A percentile compares a stretch with the other conserved stretches of the same genome.
These are phyloP conservation scores for Akanthomyces lecanii DNA, from an alignment of 2,329 filamentous ascomycete species.

Conservation along the genomic window DNA sequence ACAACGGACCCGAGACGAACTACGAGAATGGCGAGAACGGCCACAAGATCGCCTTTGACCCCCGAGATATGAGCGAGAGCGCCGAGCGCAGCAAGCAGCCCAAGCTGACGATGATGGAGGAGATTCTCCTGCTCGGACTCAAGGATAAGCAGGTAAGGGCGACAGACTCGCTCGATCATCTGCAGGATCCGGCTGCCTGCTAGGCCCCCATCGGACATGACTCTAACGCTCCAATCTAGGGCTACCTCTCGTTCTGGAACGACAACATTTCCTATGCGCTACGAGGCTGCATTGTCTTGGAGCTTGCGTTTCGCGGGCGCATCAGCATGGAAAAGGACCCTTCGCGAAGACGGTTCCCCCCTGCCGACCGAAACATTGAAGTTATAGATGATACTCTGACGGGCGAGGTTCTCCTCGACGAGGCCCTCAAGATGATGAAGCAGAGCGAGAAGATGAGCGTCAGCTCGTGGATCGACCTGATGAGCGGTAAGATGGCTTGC, in stretches of 20 bases:
- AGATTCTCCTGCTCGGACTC: constrained; percentile 87
- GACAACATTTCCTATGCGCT: constrained; percentile 99
- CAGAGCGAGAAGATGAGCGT: constrained; percentile 99
- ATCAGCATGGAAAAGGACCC: constrained; percentile 99
- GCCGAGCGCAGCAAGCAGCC: constrained; percentile 96
- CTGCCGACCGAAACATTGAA: constrained; percentile 91
- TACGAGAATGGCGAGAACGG: constrained; percentile 93
- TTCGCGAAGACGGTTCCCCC: constrained; percentile 81
- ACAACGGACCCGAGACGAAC: constrained; percentile 66
- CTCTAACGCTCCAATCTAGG: constrained; percentile 47
- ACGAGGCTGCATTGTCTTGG: constrained; percentile 95
- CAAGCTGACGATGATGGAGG: constrained; percentile 98
- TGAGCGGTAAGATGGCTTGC: constrained; percentile 72
- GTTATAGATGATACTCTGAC: constrained; percentile 95
- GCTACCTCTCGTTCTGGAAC: constrained; percentile 99
- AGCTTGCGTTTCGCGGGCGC: constrained; percentile 90
- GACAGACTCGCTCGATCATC: no score
- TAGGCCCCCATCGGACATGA: background rate
- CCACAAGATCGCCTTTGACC: constrained; percentile 97
- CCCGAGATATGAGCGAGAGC: constrained; percentile 93
- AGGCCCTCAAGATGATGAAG: constrained; percentile 99
- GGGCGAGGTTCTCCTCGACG: constrained; percentile 93
- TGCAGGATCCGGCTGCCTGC: background rate
- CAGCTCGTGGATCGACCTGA: constrained; percentile 96
- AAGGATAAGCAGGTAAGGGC: constrained; percentile 92